Percentiles rank a stretch among this genome's conserved stretches.
Conservation (phyloP, 2,329 filamentous ascomycete species). For the Apiospora koreana region DNA sequence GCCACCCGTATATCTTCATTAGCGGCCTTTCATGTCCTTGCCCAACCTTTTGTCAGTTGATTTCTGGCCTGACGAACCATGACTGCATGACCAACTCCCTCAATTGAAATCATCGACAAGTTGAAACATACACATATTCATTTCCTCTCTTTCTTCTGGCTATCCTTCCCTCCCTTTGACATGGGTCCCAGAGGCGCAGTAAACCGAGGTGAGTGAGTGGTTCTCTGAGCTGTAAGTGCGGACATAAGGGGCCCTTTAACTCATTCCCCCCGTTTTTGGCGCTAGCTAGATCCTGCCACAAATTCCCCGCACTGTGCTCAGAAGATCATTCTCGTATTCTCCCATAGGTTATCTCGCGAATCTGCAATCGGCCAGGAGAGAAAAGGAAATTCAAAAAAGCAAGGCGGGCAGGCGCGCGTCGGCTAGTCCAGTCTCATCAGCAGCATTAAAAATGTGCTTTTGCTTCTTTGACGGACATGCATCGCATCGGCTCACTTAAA, state of each 20-base stretch:
- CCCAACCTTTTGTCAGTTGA: neutral
- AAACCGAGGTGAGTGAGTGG: neutral
- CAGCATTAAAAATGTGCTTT: neutral
- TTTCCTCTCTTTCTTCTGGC: neutral
- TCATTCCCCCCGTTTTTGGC: neutral
- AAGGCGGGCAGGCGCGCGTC: neutral
- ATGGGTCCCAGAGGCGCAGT: neutral
- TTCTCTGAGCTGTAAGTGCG: neutral
- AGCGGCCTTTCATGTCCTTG: neutral
- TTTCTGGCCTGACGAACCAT: neutral
- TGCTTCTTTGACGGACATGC: neutral
- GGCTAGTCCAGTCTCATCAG: neutral
- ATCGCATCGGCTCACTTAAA: neutral
- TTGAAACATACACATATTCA: neutral
- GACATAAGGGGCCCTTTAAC: neutral
- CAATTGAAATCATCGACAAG: neutral
- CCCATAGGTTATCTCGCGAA: neutral
- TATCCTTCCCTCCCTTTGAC: neutral
- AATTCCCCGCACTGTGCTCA: neutral
- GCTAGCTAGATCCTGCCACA: neutral
- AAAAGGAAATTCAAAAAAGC: neutral
- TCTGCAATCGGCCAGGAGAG: neutral
- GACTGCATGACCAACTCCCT: neutral
- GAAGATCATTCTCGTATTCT: conserved; percentile 8
- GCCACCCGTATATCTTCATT: conserved; percentile 5